Conservation (phyloP, 176 grass and related monocot genomes). For the Rhynchospora tenuis region DNA sequence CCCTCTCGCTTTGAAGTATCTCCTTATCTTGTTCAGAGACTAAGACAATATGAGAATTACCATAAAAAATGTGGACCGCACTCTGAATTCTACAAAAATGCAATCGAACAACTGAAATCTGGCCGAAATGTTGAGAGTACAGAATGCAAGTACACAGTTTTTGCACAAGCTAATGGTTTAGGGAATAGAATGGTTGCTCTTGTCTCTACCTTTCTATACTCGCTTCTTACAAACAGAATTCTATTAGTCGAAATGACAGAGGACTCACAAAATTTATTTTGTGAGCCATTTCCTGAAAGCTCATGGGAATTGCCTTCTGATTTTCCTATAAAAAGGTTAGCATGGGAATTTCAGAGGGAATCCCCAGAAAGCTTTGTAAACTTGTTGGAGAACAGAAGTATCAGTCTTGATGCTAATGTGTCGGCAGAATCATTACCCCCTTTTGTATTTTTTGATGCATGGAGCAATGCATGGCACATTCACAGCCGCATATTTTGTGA, state of each 20-base stretch:
- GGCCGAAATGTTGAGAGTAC: constrained; percentile 27
- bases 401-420: constrained; percentile 16
- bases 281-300: constrained; percentile 66
- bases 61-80: constrained; percentile 55
- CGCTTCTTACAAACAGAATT: constrained; percentile 70
- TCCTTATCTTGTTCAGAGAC: constrained; percentile 37
- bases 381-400: constrained; percentile 17
- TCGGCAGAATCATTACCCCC: constrained; percentile 21
- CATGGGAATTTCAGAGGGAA: constrained; percentile 25
- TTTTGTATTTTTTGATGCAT: constrained; percentile 52
- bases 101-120: constrained; percentile 49
- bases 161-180: constrained; percentile 55
- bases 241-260: constrained; percentile 36
- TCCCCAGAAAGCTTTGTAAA: constrained; percentile 49
- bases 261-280: constrained; percentile 55
- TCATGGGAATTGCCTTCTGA: constrained; percentile 48
- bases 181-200: constrained; percentile 70
- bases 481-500: constrained; percentile 61
- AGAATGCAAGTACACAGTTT: constrained; percentile 60
- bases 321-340: constrained; percentile 57
- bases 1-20: constrained; percentile 42
- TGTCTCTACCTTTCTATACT: constrained; percentile 62
- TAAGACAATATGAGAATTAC: constrained; percentile 56
- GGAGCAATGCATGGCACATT: constrained; percentile 45
- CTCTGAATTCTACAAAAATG: constrained; percentile 25